Evolutionary conservation across 169 alveolate genomes (phyloP), one percentile per base, ranked within the genome.

Genomic region (Neospora caninum): DNA sequence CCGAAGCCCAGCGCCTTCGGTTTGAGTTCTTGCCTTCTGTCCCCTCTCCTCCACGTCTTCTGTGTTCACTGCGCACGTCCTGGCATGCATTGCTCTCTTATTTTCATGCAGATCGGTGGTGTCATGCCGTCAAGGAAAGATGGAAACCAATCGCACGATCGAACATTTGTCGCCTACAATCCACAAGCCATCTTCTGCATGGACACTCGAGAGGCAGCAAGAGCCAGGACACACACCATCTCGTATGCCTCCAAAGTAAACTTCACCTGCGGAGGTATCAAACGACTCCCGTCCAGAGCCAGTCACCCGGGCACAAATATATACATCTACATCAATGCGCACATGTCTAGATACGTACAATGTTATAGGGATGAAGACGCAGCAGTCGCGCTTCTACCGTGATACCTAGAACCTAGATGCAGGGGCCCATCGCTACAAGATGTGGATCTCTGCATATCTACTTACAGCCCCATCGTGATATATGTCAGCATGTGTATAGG

Each of bases 161-260:
- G 67, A 22, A 73, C 88, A 18, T 70, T 97, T 86, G 73, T 96
- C 87, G 97, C 96, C 13, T 83, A 92, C 38, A 96, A 95, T 45
- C 73, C 94, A 42, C 93, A 92, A 43, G 96, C 96, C n/a, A 80
- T 97, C 70, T 96, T 95, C 93, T 92, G 95, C 43, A 88, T 97
- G 94, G 98, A 97, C 96, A 95, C 96, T 70, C 92, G 97, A 36
- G 45, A 22, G 41, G 92, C 93, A 42, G 88, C 96, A 13, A 87
- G 80, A 16, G 80, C 91, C 31, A 53, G 97, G 64, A 92, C 86
- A 41, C 94, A 95, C 41, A 91, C 97, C 67, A 92, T 94, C 82
- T 36, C 94, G 80, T 96, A 96, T 94, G 82, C 91, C 54, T 87
- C 93, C 43, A 96, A 96, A 80, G 95, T 91, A 53, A 73, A 94